Conservation (phyloP, 768 basidiomycete species). For the Pulveroboletus ravenelii region DNA sequence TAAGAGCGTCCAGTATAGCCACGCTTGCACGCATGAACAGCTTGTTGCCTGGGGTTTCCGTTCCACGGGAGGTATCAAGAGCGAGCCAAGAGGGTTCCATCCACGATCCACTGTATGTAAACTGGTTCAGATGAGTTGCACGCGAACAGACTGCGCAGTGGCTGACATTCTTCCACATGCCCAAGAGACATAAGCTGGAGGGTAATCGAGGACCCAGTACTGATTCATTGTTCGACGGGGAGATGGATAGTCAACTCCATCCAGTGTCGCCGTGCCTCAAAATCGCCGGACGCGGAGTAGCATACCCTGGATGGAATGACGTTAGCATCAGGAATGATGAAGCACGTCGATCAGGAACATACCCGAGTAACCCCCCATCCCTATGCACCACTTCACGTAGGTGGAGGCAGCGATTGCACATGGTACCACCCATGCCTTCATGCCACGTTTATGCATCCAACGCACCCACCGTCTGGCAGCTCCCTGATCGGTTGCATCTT, state of each 20-base stretch:
- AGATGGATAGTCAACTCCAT: slow-evolving; percentile 86
- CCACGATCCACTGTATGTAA: slow-evolving; percentile 42
- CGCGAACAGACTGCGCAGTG: slow-evolving; percentile 14
- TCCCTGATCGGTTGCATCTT: slow-evolving; percentile 26
- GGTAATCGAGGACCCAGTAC: slow-evolving; percentile 96
- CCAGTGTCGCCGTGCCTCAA: slow-evolving; percentile 93
- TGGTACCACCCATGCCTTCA: slow-evolving; percentile 59
- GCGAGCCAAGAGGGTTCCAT: slow-evolving; percentile 66
- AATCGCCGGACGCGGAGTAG: slow-evolving; percentile 82
- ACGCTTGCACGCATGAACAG: slow-evolving; percentile 81
- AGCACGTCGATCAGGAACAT: slow-evolving; percentile 19
- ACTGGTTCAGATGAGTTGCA: slow-evolving; percentile 3
- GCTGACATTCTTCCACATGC: slow-evolving; percentile 70
- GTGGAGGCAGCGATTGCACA: slow-evolving; percentile 47
- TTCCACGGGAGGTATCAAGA: slow-evolving; percentile 62
- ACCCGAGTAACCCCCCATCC: slow-evolving; percentile 84
- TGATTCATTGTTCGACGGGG: slow-evolving; percentile 74
- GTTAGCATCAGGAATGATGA: background rate
- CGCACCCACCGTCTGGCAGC: slow-evolving; percentile 63
- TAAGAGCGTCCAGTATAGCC: slow-evolving; percentile 55
- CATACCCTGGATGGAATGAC: slow-evolving; percentile 43
- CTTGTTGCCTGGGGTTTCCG: slow-evolving; percentile 61
- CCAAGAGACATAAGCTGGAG: slow-evolving; percentile 89
- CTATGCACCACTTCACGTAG: slow-evolving; percentile 63
- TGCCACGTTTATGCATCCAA: slow-evolving; percentile 72